Percentiles rank a stretch among this genome's conserved stretches.
These are phyloP conservation scores for Metschnikowia dekortorum DNA, from an alignment of 805 yeast species.

Conservation along the genomic window DNA sequence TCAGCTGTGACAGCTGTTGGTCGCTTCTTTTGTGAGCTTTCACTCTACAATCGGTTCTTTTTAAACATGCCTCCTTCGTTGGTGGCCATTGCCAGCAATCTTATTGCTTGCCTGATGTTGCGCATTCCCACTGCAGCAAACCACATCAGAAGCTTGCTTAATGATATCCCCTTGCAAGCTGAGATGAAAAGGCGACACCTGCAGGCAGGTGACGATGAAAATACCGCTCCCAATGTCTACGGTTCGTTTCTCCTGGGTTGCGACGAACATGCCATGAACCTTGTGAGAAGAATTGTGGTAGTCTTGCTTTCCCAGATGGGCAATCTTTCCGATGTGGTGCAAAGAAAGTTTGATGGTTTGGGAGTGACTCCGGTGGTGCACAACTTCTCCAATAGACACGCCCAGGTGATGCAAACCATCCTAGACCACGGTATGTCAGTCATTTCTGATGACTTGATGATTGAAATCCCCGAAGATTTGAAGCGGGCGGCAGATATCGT, in stretches of 20 bases:
- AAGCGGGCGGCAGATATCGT: constrained; percentile 14
- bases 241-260: constrained; percentile 51
- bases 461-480: constrained; percentile 10
- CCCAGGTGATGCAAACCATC: constrained; percentile 10
- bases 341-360: constrained; percentile 46
- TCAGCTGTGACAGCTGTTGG: constrained; percentile 54
- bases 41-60: constrained; percentile 48
- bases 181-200: constrained; percentile 3
- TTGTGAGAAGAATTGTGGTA: constrained; percentile 39
- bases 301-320: constrained; percentile 41
- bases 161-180: constrained; percentile 1
- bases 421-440: constrained; percentile 11
- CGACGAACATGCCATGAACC: constrained; percentile 32
- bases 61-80: constrained; percentile 43
- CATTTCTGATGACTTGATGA: constrained; percentile 10
- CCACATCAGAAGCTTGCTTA: constrained; percentile 10
- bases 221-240: constrained; percentile 33
- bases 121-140: constrained; percentile 40
- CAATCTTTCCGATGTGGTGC: constrained; percentile 48
- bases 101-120: constrained; percentile 52
- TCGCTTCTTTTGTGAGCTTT: constrained; percentile 51
- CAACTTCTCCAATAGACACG: constrained; percentile 22
- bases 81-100: constrained; percentile 46
- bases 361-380: constrained; percentile 51
- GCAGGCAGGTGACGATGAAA: constrained; percentile 36